These are phyloP conservation scores for Globisporangium canariense DNA, from an alignment of 352 stramenopile genomes.

Conservation along the genomic window DNA sequence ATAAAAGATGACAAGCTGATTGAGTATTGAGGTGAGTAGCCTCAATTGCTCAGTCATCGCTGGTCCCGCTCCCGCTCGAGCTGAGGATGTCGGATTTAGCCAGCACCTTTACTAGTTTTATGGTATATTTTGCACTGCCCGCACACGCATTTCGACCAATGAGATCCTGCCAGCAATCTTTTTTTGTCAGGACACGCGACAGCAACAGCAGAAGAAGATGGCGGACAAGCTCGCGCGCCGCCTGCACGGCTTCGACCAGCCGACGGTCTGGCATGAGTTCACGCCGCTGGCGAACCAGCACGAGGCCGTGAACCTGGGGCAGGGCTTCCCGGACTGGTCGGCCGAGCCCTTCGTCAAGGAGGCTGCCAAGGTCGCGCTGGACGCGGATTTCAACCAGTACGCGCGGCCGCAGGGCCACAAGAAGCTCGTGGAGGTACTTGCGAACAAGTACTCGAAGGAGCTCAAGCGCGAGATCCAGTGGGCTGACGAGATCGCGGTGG, in stretches of 20 bases:
- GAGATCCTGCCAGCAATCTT: background rate
- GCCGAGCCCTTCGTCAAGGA: conserved; percentile 94
- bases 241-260: conserved; percentile 69
- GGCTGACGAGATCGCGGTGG: conserved; percentile 91
- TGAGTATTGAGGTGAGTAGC: too few relatives aligned
- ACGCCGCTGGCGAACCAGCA: conserved; percentile 86
- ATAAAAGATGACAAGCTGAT: too few relatives aligned
- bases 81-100: too few relatives aligned
- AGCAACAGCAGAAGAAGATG: conserved; percentile 25
- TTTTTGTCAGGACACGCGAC: background rate
- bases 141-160: too few relatives aligned
- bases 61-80: too few relatives aligned
- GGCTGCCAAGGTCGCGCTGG: conserved; percentile 89
- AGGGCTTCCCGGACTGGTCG: conserved; percentile 94
- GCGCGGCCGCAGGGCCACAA: conserved; percentile 87
- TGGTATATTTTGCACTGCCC: too few relatives aligned
- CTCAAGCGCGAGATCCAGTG: conserved; percentile 84
- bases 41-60: too few relatives aligned
- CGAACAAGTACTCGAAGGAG: conserved; percentile 90
- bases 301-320: conserved; percentile 90
- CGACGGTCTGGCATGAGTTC: conserved; percentile 87
- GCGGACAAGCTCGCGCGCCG: conserved; percentile 55
- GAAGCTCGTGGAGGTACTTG: conserved; percentile 80
- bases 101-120: too few relatives aligned
- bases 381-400: conserved; percentile 95